phyloP scores from a whole-genome alignment of 768 basidiomycete species.

The Leccinum obscurum region DNA sequence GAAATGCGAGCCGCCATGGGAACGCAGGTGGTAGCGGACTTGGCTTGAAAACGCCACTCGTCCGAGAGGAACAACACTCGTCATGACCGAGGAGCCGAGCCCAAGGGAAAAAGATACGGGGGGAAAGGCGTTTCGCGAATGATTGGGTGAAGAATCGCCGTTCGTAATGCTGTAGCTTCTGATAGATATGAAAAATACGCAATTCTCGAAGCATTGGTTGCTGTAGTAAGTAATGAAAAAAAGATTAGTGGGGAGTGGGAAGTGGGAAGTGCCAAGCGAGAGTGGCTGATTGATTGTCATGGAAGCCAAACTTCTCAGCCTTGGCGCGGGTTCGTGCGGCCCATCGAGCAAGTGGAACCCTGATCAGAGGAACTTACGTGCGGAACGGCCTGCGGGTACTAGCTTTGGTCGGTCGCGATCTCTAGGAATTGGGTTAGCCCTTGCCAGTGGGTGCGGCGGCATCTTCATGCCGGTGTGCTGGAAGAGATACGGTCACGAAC shows the following conservation, averaged over 20 bases:
- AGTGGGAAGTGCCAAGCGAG: neutral
- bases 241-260: conserved; percentile 5
- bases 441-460: neutral
- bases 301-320: conserved; percentile 7
- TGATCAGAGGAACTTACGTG: neutral
- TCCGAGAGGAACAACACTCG: conserved; percentile 1
- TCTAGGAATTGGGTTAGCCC: neutral
- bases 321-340: conserved; percentile 7
- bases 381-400: neutral
- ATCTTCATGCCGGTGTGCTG: neutral
- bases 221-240: neutral
- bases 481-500: neutral
- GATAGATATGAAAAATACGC: conserved; percentile 5
- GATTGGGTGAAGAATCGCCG: neutral
- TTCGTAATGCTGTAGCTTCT: conserved; percentile 13
- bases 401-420: neutral
- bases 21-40: neutral
- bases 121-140: neutral
- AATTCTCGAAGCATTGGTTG: conserved; percentile 9
- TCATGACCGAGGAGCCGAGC: neutral
- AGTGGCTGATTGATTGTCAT: conserved; percentile 18
- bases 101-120: neutral
- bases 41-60: neutral
- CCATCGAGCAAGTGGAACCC: neutral
- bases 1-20: neutral